These are phyloP conservation scores for Neofusicoccum parvum DNA, from an alignment of 2,329 filamentous ascomycete species.

Conservation along the genomic window DNA sequence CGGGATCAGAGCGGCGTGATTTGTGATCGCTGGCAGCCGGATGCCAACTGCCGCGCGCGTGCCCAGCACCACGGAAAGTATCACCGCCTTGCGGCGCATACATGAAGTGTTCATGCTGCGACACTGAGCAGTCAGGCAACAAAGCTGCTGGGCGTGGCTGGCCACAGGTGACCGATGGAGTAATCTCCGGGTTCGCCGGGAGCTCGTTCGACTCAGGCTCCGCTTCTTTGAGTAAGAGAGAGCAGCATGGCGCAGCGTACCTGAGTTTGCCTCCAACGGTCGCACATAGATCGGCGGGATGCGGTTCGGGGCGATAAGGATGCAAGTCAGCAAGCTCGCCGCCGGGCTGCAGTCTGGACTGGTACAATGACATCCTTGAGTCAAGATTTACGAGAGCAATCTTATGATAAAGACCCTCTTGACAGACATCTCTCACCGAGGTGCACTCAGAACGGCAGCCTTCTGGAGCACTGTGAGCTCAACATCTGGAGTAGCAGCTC, in stretches of 20 bases:
- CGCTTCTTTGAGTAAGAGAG: neutral
- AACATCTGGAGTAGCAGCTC: neutral
- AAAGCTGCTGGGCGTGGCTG: neutral
- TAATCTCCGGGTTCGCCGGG: neutral
- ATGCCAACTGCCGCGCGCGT: neutral
- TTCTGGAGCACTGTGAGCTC: neutral
- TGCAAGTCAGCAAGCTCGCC: constrained; percentile 1
- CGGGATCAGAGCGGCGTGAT: constrained; percentile 52
- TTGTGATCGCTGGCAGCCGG: neutral
- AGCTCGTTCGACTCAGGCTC: neutral
- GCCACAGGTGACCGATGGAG: neutral
- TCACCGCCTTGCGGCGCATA: neutral
- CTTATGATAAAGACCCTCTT: neutral
- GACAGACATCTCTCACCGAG: neutral
- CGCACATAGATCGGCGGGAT: neutral
- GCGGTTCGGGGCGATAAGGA: neutral
- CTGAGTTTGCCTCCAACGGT: neutral
- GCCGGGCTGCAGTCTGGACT: neutral
- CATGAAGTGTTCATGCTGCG: neutral
- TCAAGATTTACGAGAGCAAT: constrained; percentile 6
- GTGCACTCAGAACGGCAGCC: neutral
- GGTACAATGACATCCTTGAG: constrained; percentile 1
- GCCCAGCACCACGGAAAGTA: neutral
- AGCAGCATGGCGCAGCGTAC: neutral
- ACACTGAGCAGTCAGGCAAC: neutral